Base-by-base conservation (phyloP, 1,284 basidiomycete genomes). In the Cutaneotrichosporon cutaneum region DNA sequence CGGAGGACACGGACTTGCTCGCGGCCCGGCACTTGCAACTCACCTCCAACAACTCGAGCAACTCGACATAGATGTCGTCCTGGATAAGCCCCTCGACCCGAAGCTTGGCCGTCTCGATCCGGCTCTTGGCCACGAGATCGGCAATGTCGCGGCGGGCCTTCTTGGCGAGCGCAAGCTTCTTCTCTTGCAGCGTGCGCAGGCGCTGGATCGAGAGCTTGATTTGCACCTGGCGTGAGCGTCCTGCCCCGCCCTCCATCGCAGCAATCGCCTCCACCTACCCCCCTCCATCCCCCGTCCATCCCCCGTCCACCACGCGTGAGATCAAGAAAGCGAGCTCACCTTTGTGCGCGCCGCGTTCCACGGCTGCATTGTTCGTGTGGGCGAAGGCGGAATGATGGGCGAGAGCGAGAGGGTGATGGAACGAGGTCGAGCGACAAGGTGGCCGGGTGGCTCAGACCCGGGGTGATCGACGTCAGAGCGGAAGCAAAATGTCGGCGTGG, bases 131-230 rank as follows among this genome's bases (percentile, higher is more conserved):
- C 3, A 81, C 63, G 6, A 81, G 63, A 60, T 81, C 80, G n/a
- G 80, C 80, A 33, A 81, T 81, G 59, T 80, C 78, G 36, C 80
- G 68, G 13, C 80, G 63, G 0, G 74, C 68, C 61, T 66, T 84
- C 81, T 97, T 97, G 0, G 93, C 92, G 63, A 96, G 87, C 0
- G 94, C 92, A 67, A 89, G 87, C 81, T 90, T 94, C 85, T 97
- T 97, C 81, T 94, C 90, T 73, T 95, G 92, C 3, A 96, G 81
- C 35, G 90, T 92, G 57, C 91, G 85, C 57, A 96, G 82, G 7
- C 94, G 87, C 78, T 98, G 94, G 32, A 95, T 89, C 3, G 93
- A 90, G 53, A 97, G 85, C 66, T 70, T 69, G 61, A 78, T 73
- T 54, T 78, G 77, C 57, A 78, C 75, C 75, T 78, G 57, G 11